Percentiles rank a stretch among this genome's conserved stretches.
phyloP scores from a whole-genome alignment of 129 eudicot species.

The Cynara cardunculus region DNA sequence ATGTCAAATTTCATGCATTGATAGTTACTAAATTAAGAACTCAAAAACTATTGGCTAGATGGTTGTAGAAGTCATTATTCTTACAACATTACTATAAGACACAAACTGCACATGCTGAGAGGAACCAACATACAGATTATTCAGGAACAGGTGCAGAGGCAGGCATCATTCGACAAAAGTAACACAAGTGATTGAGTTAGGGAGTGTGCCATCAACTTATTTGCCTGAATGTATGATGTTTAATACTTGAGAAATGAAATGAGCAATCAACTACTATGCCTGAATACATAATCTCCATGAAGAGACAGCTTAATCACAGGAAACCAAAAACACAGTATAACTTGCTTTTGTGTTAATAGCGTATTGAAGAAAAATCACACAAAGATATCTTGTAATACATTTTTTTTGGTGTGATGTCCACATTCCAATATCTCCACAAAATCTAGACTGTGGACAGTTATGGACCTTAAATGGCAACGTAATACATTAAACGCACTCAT shows the following conservation, averaged over 20 bases:
- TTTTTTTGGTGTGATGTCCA: neutral
- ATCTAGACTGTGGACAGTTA: neutral
- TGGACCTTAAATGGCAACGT: neutral
- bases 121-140: neutral
- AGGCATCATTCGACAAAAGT: neutral
- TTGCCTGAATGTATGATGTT: too few relatives aligned
- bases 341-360: too few relatives aligned
- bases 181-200: too few relatives aligned
- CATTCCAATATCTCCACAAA: neutral
- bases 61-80: neutral
- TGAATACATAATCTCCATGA: neutral
- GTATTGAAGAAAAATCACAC: too few relatives aligned
- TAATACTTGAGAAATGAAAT: neutral
- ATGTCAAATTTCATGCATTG: too few relatives aligned
- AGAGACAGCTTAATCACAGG: too few relatives aligned
- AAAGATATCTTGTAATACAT: neutral
- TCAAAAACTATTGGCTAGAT: too few relatives aligned
- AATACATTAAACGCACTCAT: neutral
- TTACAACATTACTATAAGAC: neutral
- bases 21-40: too few relatives aligned
- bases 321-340: too few relatives aligned
- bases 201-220: too few relatives aligned
- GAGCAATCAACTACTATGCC: neutral
- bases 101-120: neutral
- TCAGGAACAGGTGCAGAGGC: neutral